A percentile compares a stretch with the other conserved stretches of the same genome.
Evolutionary conservation across 176 grass and related monocot genomes (phyloP).

Genomic region (Aegilops tauschii): DNA sequence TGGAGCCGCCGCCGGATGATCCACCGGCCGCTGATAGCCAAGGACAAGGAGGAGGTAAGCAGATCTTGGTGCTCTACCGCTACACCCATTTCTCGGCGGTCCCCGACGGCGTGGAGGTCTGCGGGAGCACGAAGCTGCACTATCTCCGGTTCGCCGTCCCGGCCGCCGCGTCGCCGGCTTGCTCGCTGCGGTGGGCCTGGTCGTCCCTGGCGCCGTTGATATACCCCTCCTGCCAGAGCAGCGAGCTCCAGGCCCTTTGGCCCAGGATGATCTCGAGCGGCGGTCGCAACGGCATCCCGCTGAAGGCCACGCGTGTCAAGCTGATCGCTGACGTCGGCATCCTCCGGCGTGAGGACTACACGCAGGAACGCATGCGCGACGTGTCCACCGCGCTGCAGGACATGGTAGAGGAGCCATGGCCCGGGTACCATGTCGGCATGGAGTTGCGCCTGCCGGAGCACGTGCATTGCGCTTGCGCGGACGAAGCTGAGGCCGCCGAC

Average conservation of each 20-base stretch:
- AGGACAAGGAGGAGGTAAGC: not conserved
- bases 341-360: slow-evolving; percentile 14
- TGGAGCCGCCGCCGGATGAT: not conserved
- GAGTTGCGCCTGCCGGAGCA: slow-evolving; percentile 3
- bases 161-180: not conserved
- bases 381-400: not conserved
- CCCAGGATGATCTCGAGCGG: not conserved
- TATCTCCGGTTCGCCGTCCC: slow-evolving; percentile 24
- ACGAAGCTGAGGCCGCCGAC: not conserved
- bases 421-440: not conserved
- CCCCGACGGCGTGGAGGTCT: not conserved
- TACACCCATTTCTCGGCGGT: slow-evolving; percentile 22
- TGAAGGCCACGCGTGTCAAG: not conserved
- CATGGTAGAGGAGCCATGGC: not conserved
- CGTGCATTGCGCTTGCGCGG: not conserved
- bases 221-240: not conserved
- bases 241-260: not conserved
- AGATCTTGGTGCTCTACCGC: slow-evolving; percentile 23
- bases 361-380: not conserved
- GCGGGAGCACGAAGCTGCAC: slow-evolving; percentile 21
- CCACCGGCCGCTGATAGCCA: not conserved
- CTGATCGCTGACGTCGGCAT: slow-evolving; percentile 19
- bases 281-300: not conserved
- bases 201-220: slow-evolving; percentile 1
- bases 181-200: slow-evolving; percentile 18